phyloP scores from a whole-genome alignment of 2,329 filamentous ascomycete genomes.

The Dothideomycetidae sp. region DNA sequence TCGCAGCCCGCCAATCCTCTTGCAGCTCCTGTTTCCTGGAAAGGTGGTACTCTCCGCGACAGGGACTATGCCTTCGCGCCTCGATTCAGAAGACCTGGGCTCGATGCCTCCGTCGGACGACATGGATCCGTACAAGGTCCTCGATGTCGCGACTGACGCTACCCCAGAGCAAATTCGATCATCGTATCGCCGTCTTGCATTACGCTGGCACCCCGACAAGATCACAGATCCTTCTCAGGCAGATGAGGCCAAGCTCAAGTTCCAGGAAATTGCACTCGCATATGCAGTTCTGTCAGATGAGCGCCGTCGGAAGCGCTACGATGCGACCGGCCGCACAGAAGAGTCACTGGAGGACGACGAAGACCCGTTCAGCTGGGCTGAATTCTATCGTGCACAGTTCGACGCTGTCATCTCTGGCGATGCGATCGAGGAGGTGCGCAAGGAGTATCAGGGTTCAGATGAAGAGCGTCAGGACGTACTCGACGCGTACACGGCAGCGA shows the following conservation, averaged over 20 bases:
- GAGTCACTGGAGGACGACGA: slow-evolving; percentile 63
- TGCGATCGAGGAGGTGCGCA: slow-evolving; percentile 57
- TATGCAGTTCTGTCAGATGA: slow-evolving; percentile 85
- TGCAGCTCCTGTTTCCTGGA: too few relatives aligned
- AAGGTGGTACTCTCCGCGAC: too few relatives aligned
- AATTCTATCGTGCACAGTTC: slow-evolving; percentile 79
- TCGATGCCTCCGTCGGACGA: slow-evolving; percentile 38
- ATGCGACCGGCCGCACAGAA: slow-evolving; percentile 75
- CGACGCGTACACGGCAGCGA: slow-evolving; percentile 53
- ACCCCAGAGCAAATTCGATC: slow-evolving; percentile 70
- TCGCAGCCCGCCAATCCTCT: too few relatives aligned
- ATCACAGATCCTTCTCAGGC: slow-evolving; percentile 48
- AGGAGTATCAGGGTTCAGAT: slow-evolving; percentile 68
- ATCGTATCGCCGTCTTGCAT: slow-evolving; percentile 83
- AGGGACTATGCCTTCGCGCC: slow-evolving; percentile 6
- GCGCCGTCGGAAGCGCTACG: slow-evolving; percentile 68
- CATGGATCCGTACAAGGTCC: slow-evolving; percentile 63
- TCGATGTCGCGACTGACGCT: slow-evolving; percentile 56
- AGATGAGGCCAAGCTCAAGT: slow-evolving; percentile 59
- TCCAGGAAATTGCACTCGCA: slow-evolving; percentile 85
- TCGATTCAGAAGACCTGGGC: slow-evolving; percentile 7
- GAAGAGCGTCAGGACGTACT: slow-evolving; percentile 73
- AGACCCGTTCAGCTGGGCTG: slow-evolving; percentile 71
- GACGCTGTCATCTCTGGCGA: slow-evolving; percentile 59
- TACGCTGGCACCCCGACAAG: slow-evolving; percentile 79